Evolutionary conservation across 2,329 filamentous ascomycete genomes (phyloP).

Genomic region (Claviceps sp.): DNA sequence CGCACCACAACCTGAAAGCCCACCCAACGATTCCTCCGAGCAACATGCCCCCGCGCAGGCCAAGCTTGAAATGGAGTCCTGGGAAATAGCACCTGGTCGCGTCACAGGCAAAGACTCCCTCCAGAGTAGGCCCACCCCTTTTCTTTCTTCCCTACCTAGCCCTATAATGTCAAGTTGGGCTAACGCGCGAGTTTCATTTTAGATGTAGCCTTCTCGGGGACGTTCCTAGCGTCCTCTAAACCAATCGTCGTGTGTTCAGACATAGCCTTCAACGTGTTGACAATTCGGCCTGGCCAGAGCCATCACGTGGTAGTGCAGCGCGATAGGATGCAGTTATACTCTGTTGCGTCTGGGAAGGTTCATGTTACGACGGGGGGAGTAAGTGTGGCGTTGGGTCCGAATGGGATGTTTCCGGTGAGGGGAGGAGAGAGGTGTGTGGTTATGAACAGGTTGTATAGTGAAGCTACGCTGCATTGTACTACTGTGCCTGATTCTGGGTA

Average conservation of each 20-base stretch:
- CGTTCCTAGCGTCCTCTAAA: conserved; percentile 24
- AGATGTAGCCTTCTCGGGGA: conserved; percentile 32
- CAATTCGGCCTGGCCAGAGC: conserved; percentile 25
- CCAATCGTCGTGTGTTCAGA: conserved; percentile 24
- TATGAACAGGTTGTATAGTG: conserved; percentile 30
- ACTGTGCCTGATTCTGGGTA: conserved; percentile 12
- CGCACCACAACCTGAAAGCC: too few species aligned
- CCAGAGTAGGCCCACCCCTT: conserved; percentile 19
- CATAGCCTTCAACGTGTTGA: conserved; percentile 26
- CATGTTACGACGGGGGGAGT: conserved; percentile 22
- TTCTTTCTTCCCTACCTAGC: too few species aligned
- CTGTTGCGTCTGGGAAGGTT: conserved; percentile 28
- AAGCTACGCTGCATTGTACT: conserved; percentile 29
- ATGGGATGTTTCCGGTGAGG: conserved; percentile 30
- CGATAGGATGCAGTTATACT: conserved; percentile 24
- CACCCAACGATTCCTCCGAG: too few species aligned
- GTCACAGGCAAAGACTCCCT: conserved; percentile 16
- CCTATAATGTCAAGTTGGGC: background rate
- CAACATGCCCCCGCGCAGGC: background rate
- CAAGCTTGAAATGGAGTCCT: conserved; percentile 6
- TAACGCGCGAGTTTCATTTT: background rate
- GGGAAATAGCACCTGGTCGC: conserved; percentile 30
- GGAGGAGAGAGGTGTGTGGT: conserved; percentile 24
- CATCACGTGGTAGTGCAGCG: conserved; percentile 17
- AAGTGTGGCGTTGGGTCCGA: conserved; percentile 27